These are phyloP conservation scores for Podospora pseudopauciseta DNA, from an alignment of 495 filamentous ascomycete species.

Conservation along the genomic window DNA sequence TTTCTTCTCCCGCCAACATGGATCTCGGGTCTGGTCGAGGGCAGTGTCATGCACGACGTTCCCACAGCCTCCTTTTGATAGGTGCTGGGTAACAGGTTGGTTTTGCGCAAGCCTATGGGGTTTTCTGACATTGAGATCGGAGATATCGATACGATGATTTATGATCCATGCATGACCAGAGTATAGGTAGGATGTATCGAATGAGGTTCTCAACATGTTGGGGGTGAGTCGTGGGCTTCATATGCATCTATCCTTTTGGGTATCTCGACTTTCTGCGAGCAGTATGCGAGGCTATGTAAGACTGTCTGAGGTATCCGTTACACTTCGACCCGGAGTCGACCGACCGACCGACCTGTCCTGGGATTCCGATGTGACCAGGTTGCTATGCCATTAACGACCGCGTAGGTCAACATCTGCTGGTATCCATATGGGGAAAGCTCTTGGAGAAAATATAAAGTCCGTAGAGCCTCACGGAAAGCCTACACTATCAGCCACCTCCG, in stretches of 20 bases:
- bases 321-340: neutral
- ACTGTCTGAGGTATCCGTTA: neutral
- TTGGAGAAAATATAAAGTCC: neutral
- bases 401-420: neutral
- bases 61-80: neutral
- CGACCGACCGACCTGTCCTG: neutral
- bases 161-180: neutral
- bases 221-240: no score
- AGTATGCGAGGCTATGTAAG: neutral
- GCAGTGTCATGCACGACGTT: conserved; percentile 8
- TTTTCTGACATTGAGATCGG: neutral
- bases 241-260: neutral
- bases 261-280: neutral
- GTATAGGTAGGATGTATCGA: no score
- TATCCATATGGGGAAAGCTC: neutral
- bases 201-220: neutral
- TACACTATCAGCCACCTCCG: neutral
- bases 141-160: neutral
- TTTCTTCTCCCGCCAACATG: neutral
- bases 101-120: neutral
- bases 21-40: neutral
- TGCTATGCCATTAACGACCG: neutral
- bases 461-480: conserved; percentile 4
- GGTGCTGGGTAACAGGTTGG: neutral
- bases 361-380: neutral